phyloP scores from a whole-genome alignment of 2,329 filamentous ascomycete species.

The Elsinoe ampelina region DNA sequence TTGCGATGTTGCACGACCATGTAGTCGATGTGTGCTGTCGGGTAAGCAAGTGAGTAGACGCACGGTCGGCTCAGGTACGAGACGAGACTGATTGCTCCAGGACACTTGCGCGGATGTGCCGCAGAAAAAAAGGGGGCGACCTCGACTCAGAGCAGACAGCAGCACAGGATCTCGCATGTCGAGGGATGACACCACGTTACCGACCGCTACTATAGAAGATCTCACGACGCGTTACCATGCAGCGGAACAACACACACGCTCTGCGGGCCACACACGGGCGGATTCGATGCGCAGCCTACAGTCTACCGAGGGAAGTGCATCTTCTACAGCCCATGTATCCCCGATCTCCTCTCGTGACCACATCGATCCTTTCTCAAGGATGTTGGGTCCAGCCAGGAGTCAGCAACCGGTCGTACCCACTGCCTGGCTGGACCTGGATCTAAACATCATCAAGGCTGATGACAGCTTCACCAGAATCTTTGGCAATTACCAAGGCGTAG shows the following conservation, averaged over 20 bases:
- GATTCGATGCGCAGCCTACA: constrained; percentile 27
- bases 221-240: background rate
- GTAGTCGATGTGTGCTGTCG: constrained; percentile 65
- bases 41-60: constrained; percentile 52
- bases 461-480: constrained; percentile 36
- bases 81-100: constrained; percentile 33
- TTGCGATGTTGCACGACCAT: constrained; percentile 61
- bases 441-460: constrained; percentile 39
- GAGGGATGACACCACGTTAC: constrained; percentile 15
- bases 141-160: constrained; percentile 63
- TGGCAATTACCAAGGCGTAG: constrained; percentile 29
- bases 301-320: constrained; percentile 16
- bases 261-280: constrained; percentile 22
- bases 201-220: background rate
- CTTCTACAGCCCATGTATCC: background rate
- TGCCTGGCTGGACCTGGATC: constrained; percentile 40
- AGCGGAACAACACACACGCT: constrained; percentile 17
- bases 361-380: background rate
- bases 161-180: constrained; percentile 18
- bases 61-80: constrained; percentile 2
- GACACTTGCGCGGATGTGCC: constrained; percentile 74
- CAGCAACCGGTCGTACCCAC: constrained; percentile 20
- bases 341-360: constrained; percentile 3
- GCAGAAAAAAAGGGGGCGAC: constrained; percentile 75
- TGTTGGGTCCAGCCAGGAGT: background rate